A percentile compares a stretch with the other conserved stretches of the same genome.
Conservation (phyloP, 139 green algal species). For the Chlorella sp. region DNA sequence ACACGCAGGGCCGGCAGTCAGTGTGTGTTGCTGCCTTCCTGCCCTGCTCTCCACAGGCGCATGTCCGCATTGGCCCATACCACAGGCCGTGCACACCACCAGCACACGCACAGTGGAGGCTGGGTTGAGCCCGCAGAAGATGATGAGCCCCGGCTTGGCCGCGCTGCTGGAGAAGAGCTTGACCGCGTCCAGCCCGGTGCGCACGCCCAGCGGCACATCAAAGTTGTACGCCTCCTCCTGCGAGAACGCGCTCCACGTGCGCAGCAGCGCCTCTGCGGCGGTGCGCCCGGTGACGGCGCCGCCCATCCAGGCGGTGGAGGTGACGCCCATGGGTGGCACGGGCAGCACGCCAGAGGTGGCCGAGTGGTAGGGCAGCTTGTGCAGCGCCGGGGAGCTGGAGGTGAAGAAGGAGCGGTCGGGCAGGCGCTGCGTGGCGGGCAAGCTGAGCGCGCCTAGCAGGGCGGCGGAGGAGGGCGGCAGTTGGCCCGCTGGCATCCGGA, state of each 20-base stretch:
- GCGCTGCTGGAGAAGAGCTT: constrained; percentile 24
- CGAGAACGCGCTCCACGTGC: not conserved
- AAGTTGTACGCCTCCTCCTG: constrained; percentile 15
- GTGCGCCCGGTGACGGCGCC: not conserved
- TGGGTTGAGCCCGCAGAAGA: constrained; percentile 41
- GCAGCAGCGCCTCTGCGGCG: not conserved
- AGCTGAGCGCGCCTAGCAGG: not conserved
- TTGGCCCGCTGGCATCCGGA: not conserved
- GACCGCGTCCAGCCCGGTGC: constrained; percentile 29
- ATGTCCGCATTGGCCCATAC: no score
- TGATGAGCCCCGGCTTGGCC: constrained; percentile 32
- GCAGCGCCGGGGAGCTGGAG: no score
- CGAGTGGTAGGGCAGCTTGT: not conserved
- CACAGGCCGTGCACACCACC: no score
- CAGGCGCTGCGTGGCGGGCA: not conserved
- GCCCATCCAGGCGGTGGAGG: not conserved
- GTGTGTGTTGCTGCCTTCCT: no score
- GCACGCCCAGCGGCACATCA: constrained; percentile 19
- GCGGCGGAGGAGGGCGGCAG: not conserved
- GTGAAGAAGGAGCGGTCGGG: not conserved
- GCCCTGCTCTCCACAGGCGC: no score
- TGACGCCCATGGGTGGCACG: not conserved
- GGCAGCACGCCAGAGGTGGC: not conserved
- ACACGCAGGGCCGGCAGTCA: not conserved
- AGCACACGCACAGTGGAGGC: no score